Conservation (phyloP, 805 yeast species). For the Saccharomycopsis sp. region DNA sequence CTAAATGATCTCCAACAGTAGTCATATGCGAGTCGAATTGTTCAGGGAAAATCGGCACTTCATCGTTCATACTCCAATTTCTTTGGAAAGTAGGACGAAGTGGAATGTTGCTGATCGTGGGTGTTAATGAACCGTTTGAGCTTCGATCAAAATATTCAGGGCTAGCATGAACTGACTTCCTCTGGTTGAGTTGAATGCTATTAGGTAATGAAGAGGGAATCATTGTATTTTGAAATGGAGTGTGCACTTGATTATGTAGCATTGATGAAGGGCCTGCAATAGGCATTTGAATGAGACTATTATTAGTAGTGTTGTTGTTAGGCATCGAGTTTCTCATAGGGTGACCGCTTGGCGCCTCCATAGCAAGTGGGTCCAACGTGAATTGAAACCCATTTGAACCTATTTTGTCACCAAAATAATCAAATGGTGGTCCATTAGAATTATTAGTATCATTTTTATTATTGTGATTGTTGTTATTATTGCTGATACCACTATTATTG, state of each 20-base stretch:
- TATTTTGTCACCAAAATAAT: background rate
- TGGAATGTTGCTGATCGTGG: constrained; percentile 17
- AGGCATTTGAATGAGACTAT: no score
- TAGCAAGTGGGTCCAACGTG: constrained; percentile 41
- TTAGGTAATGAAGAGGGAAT: no score
- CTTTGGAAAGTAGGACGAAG: constrained; percentile 12
- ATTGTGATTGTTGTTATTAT: background rate
- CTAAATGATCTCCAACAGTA: no score
- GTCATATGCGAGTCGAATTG: no score
- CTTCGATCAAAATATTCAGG: constrained; percentile 1
- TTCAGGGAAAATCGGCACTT: background rate
- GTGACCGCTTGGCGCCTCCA: constrained; percentile 44
- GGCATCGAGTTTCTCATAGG: no score
- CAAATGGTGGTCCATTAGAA: no score
- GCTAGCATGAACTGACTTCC: background rate
- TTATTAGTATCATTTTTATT: background rate
- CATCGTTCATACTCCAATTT: constrained; percentile 5
- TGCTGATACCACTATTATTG: no score
- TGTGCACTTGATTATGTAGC: no score
- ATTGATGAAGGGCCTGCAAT: background rate
- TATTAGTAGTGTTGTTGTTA: no score
- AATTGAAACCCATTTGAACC: constrained; percentile 28
- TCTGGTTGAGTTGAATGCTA: background rate
- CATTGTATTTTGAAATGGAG: no score
- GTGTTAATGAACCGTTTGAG: constrained; percentile 14